phyloP scores from a whole-genome alignment of 2,329 filamentous ascomycete species.

The Bipolaris sorokiniana region DNA sequence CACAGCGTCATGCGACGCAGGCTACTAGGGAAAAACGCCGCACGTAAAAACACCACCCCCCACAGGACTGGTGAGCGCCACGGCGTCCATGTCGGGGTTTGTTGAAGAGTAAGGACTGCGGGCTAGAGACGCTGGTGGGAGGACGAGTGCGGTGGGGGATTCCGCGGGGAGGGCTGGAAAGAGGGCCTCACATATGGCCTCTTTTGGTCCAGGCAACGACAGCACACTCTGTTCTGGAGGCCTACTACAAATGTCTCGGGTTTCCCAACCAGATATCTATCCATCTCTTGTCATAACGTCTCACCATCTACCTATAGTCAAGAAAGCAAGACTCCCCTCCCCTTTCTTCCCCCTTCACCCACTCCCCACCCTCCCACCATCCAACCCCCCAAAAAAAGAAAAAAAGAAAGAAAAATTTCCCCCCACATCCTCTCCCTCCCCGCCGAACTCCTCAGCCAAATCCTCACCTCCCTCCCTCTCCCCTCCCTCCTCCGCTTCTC shows the following conservation, averaged over 20 bases:
- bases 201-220: too few relatives aligned
- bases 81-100: not conserved
- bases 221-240: too few relatives aligned
- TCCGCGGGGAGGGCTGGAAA: not conserved
- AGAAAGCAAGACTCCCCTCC: not conserved
- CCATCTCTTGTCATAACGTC: too few relatives aligned
- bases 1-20: not conserved
- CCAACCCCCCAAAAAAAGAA: too few relatives aligned
- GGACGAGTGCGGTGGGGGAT: not conserved
- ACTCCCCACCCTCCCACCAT: not conserved
- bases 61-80: not conserved
- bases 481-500: conserved; percentile 44
- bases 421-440: conserved; percentile 35
- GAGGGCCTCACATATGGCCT: too few relatives aligned
- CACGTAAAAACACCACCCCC: not conserved
- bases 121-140: not conserved
- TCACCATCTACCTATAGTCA: too few relatives aligned
- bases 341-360: not conserved
- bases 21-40: not conserved
- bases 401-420: conserved; percentile 18
- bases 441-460: conserved; percentile 42
- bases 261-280: too few relatives aligned
- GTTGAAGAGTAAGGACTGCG: not conserved
- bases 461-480: conserved; percentile 42
- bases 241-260: too few relatives aligned